These are phyloP conservation scores for Calonectria fujianensis DNA, from an alignment of 2,329 filamentous ascomycete species.

Conservation along the genomic window DNA sequence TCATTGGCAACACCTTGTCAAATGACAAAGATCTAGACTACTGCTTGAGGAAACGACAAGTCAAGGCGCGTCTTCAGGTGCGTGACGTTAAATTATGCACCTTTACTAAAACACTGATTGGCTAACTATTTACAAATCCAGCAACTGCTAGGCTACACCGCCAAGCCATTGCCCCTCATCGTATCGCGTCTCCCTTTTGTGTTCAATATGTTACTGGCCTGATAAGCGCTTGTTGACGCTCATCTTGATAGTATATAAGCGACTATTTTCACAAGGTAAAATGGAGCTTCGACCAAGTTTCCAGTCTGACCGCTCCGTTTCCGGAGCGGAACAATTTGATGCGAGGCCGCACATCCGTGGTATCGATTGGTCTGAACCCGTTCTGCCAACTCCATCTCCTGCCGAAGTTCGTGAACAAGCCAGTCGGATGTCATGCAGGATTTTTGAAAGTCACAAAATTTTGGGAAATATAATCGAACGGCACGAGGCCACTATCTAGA, in stretches of 20 bases:
- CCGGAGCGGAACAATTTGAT: no score
- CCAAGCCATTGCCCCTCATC: neutral
- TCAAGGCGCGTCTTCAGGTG: no score
- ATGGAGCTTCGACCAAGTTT: conserved; percentile 10
- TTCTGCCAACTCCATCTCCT: conserved; percentile 28
- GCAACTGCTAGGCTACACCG: neutral
- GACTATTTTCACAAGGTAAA: neutral
- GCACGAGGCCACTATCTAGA: conserved; percentile 70
- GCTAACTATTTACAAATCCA: neutral
- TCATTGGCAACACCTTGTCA: no score
- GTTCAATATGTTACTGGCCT: neutral
- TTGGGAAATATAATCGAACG: conserved; percentile 67
- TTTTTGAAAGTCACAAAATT: conserved; percentile 60
- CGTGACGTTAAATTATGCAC: neutral
- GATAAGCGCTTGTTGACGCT: neutral
- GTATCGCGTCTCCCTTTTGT: neutral
- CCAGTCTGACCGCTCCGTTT: neutral
- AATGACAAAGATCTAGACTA: no score
- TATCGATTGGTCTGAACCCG: neutral
- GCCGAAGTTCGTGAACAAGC: conserved; percentile 41
- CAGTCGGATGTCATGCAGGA: conserved; percentile 42
- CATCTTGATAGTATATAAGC: neutral
- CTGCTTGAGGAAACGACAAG: no score
- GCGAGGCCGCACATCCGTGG: no score
- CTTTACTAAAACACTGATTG: neutral